These are phyloP conservation scores for Viola odorata DNA, from an alignment of 345 rosid species.

Conservation along the genomic window DNA sequence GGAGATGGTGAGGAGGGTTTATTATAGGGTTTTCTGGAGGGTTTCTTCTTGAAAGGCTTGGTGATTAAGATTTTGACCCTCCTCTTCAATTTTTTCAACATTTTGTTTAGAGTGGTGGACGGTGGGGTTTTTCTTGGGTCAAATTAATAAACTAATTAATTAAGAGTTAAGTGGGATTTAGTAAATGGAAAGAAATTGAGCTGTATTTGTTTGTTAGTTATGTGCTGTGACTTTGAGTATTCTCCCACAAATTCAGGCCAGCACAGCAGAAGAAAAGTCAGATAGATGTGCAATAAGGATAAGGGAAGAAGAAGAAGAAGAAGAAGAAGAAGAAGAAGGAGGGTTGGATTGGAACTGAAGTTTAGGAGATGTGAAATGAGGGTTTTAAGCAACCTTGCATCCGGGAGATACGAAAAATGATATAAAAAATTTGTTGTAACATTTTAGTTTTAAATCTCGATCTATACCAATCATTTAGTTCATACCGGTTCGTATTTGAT, in stretches of 20 bases:
- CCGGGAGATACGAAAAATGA: no score
- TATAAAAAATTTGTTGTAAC: no score
- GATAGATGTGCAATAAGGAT: neutral
- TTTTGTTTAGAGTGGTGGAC: neutral
- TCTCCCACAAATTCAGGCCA: neutral
- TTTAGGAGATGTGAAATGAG: neutral
- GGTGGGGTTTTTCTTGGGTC: neutral
- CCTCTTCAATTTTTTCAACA: conserved; percentile 11
- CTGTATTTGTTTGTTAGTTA: neutral
- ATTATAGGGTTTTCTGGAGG: neutral
- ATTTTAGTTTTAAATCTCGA: no score
- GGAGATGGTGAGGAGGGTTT: neutral
- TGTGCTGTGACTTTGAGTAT: neutral
- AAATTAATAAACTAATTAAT: no score
- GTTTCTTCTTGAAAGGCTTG: conserved; percentile 7
- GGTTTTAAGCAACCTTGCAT: no score
- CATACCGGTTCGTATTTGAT: no score
- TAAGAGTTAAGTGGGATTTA: no score
- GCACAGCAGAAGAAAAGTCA: no score
- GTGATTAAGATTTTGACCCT: conserved; percentile 9
- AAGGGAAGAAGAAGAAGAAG: neutral
- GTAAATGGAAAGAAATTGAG: no score
- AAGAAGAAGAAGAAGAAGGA: neutral
- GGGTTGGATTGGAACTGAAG: conserved; percentile 10
- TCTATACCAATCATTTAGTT: no score